phyloP scores from a whole-genome alignment of 768 basidiomycete species.

The Lentinula detonsa region DNA sequence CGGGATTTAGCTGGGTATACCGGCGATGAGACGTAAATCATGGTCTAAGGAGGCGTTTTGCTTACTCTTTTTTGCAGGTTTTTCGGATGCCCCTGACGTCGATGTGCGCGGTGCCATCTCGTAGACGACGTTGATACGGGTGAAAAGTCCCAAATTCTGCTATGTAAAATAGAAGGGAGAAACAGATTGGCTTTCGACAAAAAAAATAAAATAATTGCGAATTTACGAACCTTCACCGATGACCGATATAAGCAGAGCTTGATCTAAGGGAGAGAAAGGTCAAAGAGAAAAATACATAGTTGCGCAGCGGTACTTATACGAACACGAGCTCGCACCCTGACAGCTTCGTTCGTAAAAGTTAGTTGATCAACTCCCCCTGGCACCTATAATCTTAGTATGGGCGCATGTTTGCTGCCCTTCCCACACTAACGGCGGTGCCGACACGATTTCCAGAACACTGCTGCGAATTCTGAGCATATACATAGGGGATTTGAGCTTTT shows the following conservation, averaged over 20 bases:
- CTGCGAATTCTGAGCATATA: not conserved
- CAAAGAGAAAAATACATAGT: slow-evolving; percentile 13
- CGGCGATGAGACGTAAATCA: slow-evolving; percentile 11
- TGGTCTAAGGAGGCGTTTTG: slow-evolving; percentile 11
- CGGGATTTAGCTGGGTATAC: slow-evolving; percentile 36
- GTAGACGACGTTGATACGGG: not conserved
- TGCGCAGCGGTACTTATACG: slow-evolving; percentile 55
- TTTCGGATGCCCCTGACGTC: slow-evolving; percentile 35
- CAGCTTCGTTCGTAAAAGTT: slow-evolving; percentile 38
- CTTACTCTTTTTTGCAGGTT: slow-evolving; percentile 54
- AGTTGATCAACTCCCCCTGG: slow-evolving; percentile 7
- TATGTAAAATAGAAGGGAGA: not conserved
- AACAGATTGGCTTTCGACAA: not conserved
- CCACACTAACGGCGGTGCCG: slow-evolving; percentile 1
- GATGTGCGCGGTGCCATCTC: slow-evolving; percentile 40
- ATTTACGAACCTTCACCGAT: not conserved
- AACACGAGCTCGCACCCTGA: slow-evolving; percentile 35
- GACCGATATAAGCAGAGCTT: not conserved
- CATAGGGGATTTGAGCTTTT: too few species aligned
- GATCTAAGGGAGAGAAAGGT: slow-evolving; percentile 23
- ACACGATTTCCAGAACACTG: not conserved
- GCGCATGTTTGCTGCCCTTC: slow-evolving; percentile 8
- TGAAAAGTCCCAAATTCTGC: not conserved
- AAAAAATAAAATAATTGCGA: not conserved
- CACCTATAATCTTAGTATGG: slow-evolving; percentile 6